Conservation (phyloP, 2,329 filamentous ascomycete genomes). For the Fusarium palustre region DNA sequence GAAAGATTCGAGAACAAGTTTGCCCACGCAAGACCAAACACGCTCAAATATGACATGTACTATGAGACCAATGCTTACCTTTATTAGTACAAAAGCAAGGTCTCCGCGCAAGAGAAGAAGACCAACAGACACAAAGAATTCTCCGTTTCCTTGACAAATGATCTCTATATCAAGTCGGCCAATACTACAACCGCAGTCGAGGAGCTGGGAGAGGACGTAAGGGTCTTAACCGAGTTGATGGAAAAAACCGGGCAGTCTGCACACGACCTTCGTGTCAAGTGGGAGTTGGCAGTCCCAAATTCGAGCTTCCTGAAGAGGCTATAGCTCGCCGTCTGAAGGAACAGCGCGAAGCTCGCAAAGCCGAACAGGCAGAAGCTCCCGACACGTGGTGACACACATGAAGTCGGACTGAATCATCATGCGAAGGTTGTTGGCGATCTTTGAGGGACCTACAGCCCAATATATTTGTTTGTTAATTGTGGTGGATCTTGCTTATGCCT, state of each 20-base stretch:
- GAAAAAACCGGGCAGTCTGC: too few species aligned
- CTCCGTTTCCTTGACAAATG: not conserved
- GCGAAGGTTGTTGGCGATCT: not conserved
- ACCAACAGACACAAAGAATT: not conserved
- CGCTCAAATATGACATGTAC: not conserved
- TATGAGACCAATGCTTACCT: not conserved
- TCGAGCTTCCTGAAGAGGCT: constrained; percentile 73
- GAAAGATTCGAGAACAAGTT: not conserved
- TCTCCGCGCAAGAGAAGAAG: not conserved
- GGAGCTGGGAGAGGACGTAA: not conserved
- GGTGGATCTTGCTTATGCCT: not conserved
- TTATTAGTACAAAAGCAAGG: not conserved
- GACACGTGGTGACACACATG: too few species aligned
- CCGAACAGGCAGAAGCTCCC: constrained; percentile 51
- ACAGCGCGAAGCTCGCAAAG: constrained; percentile 66
- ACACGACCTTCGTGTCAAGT: too few species aligned
- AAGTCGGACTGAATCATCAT: too few species aligned
- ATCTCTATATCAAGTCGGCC: not conserved
- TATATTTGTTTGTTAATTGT: not conserved
- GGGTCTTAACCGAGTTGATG: not conserved
- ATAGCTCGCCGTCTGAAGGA: constrained; percentile 69
- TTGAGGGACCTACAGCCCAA: not conserved
- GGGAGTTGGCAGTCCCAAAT: constrained; percentile 55
- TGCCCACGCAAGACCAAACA: not conserved
- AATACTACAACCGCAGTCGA: not conserved